Evolutionary conservation across 768 basidiomycete species (phyloP).

Genomic region (Boletus patriciae): DNA sequence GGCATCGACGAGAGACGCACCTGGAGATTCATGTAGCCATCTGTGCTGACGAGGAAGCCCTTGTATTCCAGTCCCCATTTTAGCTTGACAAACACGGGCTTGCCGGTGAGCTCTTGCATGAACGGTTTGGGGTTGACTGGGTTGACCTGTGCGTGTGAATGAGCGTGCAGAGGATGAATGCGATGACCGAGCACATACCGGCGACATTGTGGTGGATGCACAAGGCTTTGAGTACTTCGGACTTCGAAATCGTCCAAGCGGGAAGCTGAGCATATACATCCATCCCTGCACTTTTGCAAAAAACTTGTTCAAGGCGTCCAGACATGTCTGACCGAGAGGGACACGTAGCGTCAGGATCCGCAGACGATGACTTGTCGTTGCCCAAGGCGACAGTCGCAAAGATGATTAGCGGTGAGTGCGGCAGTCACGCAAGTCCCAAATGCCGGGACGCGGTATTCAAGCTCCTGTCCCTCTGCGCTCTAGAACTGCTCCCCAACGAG

Average conservation of each 20-base stretch:
- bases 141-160: slow-evolving; percentile 54
- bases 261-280: background rate
- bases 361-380: slow-evolving; percentile 91
- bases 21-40: slow-evolving; percentile 99
- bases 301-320: slow-evolving; percentile 2
- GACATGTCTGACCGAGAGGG: slow-evolving; percentile 93
- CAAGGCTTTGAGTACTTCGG: slow-evolving; percentile 24
- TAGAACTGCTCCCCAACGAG: slow-evolving; percentile 89
- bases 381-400: slow-evolving; percentile 98
- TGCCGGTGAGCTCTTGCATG: slow-evolving; percentile 96
- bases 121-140: slow-evolving; percentile 99
- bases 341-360: slow-evolving; percentile 56
- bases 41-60: slow-evolving; percentile 97
- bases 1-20: slow-evolving; percentile 40
- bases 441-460: slow-evolving; percentile 8
- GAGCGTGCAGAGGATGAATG: slow-evolving; percentile 2
- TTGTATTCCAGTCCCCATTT: slow-evolving; percentile 99
- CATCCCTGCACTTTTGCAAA: background rate
- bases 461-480: background rate
- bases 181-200: slow-evolving; percentile 8
- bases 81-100: slow-evolving; percentile 90
- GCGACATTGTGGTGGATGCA: slow-evolving; percentile 14
- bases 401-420: slow-evolving; percentile 79
- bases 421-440: background rate
- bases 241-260: slow-evolving; percentile 38